Evolutionary conservation across 148 eudicot species (phyloP).

Genomic region (Camellia lanceoleosa): DNA sequence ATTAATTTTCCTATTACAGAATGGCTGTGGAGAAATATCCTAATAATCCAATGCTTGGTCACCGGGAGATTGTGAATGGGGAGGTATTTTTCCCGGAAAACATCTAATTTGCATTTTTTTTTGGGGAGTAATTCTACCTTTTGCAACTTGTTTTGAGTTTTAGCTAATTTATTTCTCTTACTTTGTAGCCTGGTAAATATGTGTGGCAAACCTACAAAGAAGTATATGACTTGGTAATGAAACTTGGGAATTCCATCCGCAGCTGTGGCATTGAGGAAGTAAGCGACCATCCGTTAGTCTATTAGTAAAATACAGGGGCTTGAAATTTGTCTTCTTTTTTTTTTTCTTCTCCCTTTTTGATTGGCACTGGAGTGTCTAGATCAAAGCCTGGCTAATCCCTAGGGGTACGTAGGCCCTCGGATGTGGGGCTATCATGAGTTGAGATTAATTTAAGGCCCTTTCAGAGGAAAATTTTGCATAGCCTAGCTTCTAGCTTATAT

Average conservation of each 20-base stretch:
- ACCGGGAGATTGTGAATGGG: constrained; percentile 60
- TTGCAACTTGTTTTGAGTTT: not conserved
- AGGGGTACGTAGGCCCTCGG: no score
- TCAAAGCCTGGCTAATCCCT: no score
- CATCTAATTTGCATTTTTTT: not conserved
- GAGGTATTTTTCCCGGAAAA: constrained; percentile 46
- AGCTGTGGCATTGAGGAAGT: constrained; percentile 72
- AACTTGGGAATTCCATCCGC: constrained; percentile 90
- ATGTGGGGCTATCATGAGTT: not conserved
- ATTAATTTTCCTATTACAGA: constrained; percentile 40
- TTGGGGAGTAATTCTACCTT: not conserved
- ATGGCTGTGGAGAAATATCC: constrained; percentile 66
- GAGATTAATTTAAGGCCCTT: not conserved
- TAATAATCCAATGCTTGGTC: constrained; percentile 65
- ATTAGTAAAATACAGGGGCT: not conserved
- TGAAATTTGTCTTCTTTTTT: constrained; percentile 4
- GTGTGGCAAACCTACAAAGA: constrained; percentile 83
- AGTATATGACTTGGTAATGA: constrained; percentile 69
- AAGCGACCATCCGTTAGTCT: constrained; percentile 22
- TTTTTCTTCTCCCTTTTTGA: no score
- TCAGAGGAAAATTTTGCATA: not conserved
- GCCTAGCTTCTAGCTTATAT: not conserved
- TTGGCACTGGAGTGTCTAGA: no score
- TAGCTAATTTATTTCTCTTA: constrained; percentile 13
- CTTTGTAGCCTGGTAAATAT: constrained; percentile 76